Base-by-base conservation (phyloP, 371 early-diverging fungal genomes). In the Synchytrium microbalum region DNA sequence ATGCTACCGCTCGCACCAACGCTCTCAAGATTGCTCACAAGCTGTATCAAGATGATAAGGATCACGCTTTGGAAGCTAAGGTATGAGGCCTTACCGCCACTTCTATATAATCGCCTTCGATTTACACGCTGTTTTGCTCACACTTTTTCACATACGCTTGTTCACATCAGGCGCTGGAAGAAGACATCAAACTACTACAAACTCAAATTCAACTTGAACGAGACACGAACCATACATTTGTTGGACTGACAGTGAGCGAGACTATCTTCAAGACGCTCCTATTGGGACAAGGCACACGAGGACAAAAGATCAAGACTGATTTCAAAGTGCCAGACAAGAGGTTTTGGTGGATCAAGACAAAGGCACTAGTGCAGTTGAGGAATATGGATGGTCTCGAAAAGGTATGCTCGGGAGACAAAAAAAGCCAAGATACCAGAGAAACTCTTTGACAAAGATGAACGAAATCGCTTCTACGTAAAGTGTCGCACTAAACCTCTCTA, bases 331-430 rank as follows among this genome's bases (percentile, higher is more conserved):
- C 93, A 0, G 95, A 95, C 54, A 86, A 87, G 68, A 73, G 92
- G 75, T 86, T 85, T 70, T 91, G 90, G 86, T 90, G 90, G 90
- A 79, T 94, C 51, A 92, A 90, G 63, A 69, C 92, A 2, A 85
- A 84, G 19, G 91, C 91, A 0, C 73, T 95, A n/a, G 92, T 92
- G 59, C 68, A 69, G 67, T 58, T 69, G 55, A 26, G 65, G 29
- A 91, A 93, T 65, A 95, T 91, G 92, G 89, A 88, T 10, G 89
- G 86, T 31, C 77, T 95, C 58, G 93, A 93, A 31, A 88, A 89
- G 57, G 72, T 77, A 56, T 33, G 26, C 31, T 65, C 23, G 63
- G 32, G 58, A 64, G 52, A 28, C 52, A 29, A n/a, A n/a, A 33
- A 32, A 65, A 46, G 25, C 33, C 3, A 2, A 65, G 16, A 54